Evolutionary conservation across 441 rosid genomes (phyloP).

Genomic region (Kokia cookei): DNA sequence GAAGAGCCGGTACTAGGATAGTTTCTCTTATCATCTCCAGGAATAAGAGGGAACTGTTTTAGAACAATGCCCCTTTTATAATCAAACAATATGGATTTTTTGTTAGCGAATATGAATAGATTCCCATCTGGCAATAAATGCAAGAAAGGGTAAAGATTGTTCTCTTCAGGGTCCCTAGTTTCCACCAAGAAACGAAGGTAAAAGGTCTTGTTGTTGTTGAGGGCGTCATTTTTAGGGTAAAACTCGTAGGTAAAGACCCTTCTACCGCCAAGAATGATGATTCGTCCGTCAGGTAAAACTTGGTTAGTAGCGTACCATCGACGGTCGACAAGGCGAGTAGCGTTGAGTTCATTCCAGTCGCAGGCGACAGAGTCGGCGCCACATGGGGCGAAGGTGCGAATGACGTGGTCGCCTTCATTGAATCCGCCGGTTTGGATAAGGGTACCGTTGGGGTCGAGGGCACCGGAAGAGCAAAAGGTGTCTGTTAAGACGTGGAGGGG

Average conservation of each 20-base stretch:
- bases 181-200: constrained; percentile 13
- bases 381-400: constrained; percentile 18
- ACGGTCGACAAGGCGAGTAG: constrained; percentile 6
- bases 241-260: constrained; percentile 26
- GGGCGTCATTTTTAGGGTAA: constrained; percentile 15
- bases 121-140: constrained; percentile 47
- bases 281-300: constrained; percentile 23
- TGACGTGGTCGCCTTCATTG: constrained; percentile 5
- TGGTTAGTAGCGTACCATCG: constrained; percentile 40
- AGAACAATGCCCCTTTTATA: constrained; percentile 27
- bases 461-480: constrained; percentile 41
- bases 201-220: constrained; percentile 15
- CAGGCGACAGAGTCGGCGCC: background rate
- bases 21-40: constrained; percentile 43
- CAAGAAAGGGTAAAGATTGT: constrained; percentile 44
- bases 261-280: constrained; percentile 32
- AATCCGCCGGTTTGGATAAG: constrained; percentile 23
- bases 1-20: constrained; percentile 62
- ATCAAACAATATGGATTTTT: constrained; percentile 39
- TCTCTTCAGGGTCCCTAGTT: constrained; percentile 10
- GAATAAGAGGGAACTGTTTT: constrained; percentile 34
- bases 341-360: constrained; percentile 27
- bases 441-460: constrained; percentile 20
- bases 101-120: constrained; percentile 47
- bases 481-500: constrained; percentile 23